Evolutionary conservation across 148 eudicot species (phyloP).

Genomic region (Dysphania ambrosioides): DNA sequence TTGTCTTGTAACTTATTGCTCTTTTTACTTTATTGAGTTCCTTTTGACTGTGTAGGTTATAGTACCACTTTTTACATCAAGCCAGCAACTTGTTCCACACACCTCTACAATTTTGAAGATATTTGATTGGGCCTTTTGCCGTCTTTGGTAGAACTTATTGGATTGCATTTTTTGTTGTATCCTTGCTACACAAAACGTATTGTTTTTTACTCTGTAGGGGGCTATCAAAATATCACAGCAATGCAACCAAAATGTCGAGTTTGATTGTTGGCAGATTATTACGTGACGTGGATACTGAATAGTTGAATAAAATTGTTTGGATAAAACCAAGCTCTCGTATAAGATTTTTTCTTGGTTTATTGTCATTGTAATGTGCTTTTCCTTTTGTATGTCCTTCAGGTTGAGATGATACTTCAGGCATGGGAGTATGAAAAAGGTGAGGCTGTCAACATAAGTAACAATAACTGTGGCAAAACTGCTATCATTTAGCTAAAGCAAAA

Average conservation of each 20-base stretch:
- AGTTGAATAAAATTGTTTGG: neutral
- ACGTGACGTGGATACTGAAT: neutral
- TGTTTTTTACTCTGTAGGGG: neutral
- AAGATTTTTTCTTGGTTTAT: neutral
- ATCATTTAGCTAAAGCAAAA: neutral
- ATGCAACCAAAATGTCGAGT: neutral
- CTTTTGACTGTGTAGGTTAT: neutral
- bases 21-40: too few species aligned
- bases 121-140: neutral
- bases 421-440: constrained; percentile 91
- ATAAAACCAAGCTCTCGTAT: neutral
- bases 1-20: too few species aligned
- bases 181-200: neutral
- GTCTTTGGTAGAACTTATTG: neutral
- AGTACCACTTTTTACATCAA: neutral
- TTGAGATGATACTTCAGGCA: constrained; percentile 99
- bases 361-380: neutral
- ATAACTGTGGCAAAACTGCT: neutral
- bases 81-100: neutral
- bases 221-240: neutral
- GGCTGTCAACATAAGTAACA: neutral
- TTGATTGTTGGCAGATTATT: neutral
- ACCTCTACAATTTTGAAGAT: neutral
- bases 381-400: constrained; percentile 44
- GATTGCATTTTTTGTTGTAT: neutral